Base-by-base conservation (phyloP, 106 monocot species). In the Dendrobium huoshanense region DNA sequence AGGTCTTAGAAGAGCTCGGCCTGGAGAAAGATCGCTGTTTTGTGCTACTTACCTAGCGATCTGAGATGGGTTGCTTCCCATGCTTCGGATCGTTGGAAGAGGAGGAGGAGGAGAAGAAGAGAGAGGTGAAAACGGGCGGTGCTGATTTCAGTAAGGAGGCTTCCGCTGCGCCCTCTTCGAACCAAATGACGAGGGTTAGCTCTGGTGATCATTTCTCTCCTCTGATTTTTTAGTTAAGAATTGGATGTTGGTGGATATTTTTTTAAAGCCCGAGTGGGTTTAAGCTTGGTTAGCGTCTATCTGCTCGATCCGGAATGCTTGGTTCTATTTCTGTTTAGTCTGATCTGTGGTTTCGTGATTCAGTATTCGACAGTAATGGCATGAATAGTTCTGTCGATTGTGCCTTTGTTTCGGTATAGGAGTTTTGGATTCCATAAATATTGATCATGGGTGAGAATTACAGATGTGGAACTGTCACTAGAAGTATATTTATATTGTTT, bases 21-120 rank as follows among this genome's bases (percentile, higher is more conserved):
- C 75, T 45, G 75, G 74, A 43, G 74, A 43, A 74, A 74, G 20
- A 74, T 25, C 48, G 75, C 48, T 27, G 2, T 13, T 48, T 22
- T 49, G 18, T 27, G 41, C 20, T 49, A 22, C 49, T 76, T 25
- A 49, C 11, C 76, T 76, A 18, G 41, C 49, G 76, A 76, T 76
- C 76, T 49, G 76, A 33, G 82, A 91, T 91, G 91, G 86, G 83
- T 55, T 91, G 91, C 51, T 85, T 88, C 31, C 82, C 86, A 25
- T 91, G 91, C 61, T 88, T 87, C 31, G 91, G 83, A 79, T 84
- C 91, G 54, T 55, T 55, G 3, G 61, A 67, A 24, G 20, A 83
- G 77, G 78, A 13, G 75, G 67, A 78, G 83, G 37, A 37, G 51
- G 42, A 55, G 65, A 77, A 72, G 77, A 85, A 47, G 72, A 19